Evolutionary conservation across 2,329 filamentous ascomycete species (phyloP).

Genomic region (Penicillium aurantiogriseum): DNA sequence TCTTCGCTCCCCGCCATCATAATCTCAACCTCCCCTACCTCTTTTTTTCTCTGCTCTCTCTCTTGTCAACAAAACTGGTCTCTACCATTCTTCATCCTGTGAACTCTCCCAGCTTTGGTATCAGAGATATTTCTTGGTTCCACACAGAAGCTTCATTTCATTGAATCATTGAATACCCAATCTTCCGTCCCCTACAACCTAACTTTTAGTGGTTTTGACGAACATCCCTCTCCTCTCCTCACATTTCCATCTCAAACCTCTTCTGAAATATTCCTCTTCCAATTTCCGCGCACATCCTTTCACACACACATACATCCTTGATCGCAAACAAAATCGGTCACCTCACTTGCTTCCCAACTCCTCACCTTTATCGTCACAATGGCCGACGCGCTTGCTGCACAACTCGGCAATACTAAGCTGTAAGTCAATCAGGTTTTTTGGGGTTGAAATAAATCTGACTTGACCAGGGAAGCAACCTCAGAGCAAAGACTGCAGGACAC

Average conservation of each 20-base stretch:
- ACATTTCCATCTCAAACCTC: not conserved
- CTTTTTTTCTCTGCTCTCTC: not conserved
- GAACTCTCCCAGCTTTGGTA: not conserved
- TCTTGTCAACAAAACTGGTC: not conserved
- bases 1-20: conserved; percentile 13
- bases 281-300: not conserved
- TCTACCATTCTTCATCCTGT: not conserved
- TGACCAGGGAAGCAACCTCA: conserved; percentile 38
- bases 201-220: not conserved
- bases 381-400: conserved; percentile 46
- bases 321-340: not conserved
- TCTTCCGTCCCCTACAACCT: not conserved
- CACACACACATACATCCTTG: not conserved
- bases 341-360: conserved; percentile 1
- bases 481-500: conserved; percentile 47
- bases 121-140: not conserved
- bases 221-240: not conserved
- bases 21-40: not conserved
- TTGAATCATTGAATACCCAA: conserved; percentile 2
- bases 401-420: conserved; percentile 47
- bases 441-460: conserved; percentile 12
- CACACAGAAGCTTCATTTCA: conserved; percentile 1
- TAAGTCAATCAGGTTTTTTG: conserved; percentile 22
- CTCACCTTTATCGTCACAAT: conserved; percentile 31
- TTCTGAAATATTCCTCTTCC: not conserved